Percentiles rank a stretch among this genome's conserved stretches.
Conservation (phyloP, 805 yeast genomes). For the Spathaspora girioi region DNA sequence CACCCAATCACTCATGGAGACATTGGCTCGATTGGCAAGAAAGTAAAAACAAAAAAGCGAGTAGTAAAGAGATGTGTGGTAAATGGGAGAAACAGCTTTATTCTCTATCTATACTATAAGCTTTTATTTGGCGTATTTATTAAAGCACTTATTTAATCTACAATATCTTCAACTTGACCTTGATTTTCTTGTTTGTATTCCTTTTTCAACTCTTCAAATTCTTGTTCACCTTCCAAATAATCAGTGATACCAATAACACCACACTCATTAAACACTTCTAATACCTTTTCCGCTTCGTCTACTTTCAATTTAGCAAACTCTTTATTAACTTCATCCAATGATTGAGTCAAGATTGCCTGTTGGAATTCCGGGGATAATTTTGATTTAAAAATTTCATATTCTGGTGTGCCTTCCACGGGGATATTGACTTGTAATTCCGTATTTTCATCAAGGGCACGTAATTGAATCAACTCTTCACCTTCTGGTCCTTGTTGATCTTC, state of each 20-base stretch:
- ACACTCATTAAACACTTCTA: conserved; percentile 73
- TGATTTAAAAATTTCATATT: conserved; percentile 52
- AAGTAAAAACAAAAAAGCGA: conserved; percentile 19
- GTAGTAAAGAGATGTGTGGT: not conserved
- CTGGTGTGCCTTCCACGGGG: conserved; percentile 56
- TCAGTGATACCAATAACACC: conserved; percentile 84
- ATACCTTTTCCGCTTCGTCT: conserved; percentile 73
- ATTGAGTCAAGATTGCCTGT: conserved; percentile 67
- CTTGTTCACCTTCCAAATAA: conserved; percentile 65
- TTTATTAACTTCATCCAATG: conserved; percentile 75
- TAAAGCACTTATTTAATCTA: no score
- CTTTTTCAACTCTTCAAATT: conserved; percentile 53
- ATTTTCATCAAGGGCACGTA: conserved; percentile 82
- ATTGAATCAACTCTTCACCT: conserved; percentile 79
- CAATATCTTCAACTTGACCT: conserved; percentile 15
- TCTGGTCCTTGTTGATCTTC: conserved; percentile 21
- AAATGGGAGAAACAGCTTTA: not conserved
- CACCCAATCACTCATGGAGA: conserved; percentile 31
- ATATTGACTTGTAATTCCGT: conserved; percentile 68
- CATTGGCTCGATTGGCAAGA: conserved; percentile 32
- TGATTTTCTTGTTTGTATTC: conserved; percentile 35
- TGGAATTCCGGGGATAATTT: conserved; percentile 61
- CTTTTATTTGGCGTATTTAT: no score
- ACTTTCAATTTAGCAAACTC: conserved; percentile 72
- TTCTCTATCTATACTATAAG: not conserved